phyloP scores from a whole-genome alignment of 1,284 basidiomycete species.

The Caloboletus firmus region DNA sequence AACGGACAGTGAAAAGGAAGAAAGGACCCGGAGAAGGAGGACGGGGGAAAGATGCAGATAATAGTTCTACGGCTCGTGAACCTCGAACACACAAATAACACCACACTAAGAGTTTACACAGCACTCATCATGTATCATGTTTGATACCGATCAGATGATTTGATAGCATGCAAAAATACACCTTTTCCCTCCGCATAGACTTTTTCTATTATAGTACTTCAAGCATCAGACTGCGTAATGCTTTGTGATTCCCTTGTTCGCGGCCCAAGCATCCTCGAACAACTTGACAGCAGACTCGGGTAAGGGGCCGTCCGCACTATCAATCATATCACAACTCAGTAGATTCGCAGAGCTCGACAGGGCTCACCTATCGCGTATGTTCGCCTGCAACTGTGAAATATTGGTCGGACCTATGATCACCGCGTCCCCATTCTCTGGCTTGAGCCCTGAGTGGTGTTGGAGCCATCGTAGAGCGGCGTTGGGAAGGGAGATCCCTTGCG shows the following conservation, averaged over 20 bases:
- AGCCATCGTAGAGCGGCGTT: slow-evolving; percentile 27
- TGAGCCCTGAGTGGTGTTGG: slow-evolving; percentile 31
- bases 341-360: neutral
- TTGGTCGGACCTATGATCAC: slow-evolving; percentile 18
- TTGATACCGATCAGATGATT: neutral
- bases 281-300: slow-evolving; percentile 48
- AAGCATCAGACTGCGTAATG: slow-evolving; percentile 2
- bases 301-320: slow-evolving; percentile 45
- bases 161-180: neutral
- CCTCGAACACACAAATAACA: slow-evolving; percentile 27
- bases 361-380: slow-evolving; percentile 8
- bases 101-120: slow-evolving; percentile 19
- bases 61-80: neutral
- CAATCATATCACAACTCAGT: neutral
- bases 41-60: slow-evolving; percentile 15
- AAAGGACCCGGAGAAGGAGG: neutral
- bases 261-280: slow-evolving; percentile 40
- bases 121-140: slow-evolving; percentile 1
- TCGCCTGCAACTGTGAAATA: slow-evolving; percentile 26
- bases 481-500: neutral
- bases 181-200: neutral
- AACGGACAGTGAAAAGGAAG: neutral
- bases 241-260: neutral
- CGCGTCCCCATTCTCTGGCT: slow-evolving; percentile 22
- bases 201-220: neutral